Evolutionary conservation across 208 protist genomes (phyloP), one percentile per base, ranked within the genome.

Genomic region (Blechomonas ayalai): DNA sequence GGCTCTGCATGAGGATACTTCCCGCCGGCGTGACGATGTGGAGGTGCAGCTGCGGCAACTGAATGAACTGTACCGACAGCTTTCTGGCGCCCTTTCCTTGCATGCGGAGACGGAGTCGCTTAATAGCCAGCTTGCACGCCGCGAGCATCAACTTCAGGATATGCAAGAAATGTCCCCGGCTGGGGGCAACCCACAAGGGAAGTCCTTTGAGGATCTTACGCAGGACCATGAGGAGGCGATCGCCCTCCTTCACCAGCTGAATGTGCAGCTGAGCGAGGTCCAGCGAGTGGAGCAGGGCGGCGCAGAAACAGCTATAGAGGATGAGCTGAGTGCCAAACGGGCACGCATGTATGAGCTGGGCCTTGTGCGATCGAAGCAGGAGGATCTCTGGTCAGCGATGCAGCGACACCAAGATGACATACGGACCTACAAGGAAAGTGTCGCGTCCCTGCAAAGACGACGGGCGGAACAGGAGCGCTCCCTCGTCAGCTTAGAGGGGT

Each of bases 161-260:
- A 32, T 54, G 2, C 26, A 27, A 16, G 22, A 37, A 28, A 35
- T 35, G 19, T 12, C 25, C 28, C 26, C 3, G 39, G 39, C 5
- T 13, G 39, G 46, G 3, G 37, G 12, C 52, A 16, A 28, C 18
- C 12, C 16, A 13, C 4, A 32, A 22, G 25, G 20, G 47, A 23
- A 53, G 45, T 63, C 59, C 18, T 84, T 68, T 45, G 77, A 89
- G 9, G 59, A 80, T 16, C 28, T 87, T 2, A 63, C 58, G 1
- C 60, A 61, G n/a, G 46, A 55, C 23, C 78, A 83, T 46, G 68
- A 85, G 20, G 58, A 35, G 12, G 67, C 71, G 1, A 68, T 61
- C 18, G 56, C 62, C 22, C 54, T 67, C 15, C 48, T 85, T 24
- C 62, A 74, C 46, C 49, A 63, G 33, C 49, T 92, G 4, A 84